phyloP scores from a whole-genome alignment of 2,329 filamentous ascomycete genomes.

The Sporothrix protearum region DNA sequence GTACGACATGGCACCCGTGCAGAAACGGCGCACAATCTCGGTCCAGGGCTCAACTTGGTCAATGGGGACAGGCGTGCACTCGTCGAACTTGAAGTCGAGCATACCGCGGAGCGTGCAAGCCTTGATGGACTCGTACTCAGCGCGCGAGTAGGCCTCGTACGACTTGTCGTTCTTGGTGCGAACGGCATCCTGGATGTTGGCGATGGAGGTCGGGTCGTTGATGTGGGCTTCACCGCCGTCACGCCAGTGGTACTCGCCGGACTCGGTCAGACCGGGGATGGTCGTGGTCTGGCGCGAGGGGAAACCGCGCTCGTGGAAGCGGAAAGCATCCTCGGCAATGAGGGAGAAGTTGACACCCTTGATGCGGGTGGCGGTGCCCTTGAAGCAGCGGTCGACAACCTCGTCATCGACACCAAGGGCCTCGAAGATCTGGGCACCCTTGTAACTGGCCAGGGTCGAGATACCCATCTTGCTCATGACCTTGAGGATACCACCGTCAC shows the following conservation, averaged over 20 bases:
- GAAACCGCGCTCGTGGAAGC: slow-evolving; percentile 91
- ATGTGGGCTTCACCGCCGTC: slow-evolving; percentile 93
- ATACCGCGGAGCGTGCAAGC: slow-evolving; percentile 90
- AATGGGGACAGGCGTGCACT: slow-evolving; percentile 78
- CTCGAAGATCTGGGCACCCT: slow-evolving; percentile 97
- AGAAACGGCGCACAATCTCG: slow-evolving; percentile 93
- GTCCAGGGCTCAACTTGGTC: slow-evolving; percentile 98
- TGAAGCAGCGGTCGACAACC: slow-evolving; percentile 92
- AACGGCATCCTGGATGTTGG: slow-evolving; percentile 94
- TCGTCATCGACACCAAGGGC: slow-evolving; percentile 88
- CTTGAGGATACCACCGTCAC: slow-evolving; percentile 92
- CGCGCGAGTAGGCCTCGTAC: slow-evolving; percentile 90
- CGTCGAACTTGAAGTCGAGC: slow-evolving; percentile 94
- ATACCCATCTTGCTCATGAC: slow-evolving; percentile 99
- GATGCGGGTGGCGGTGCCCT: slow-evolving; percentile 89
- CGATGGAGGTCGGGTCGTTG: slow-evolving; percentile 91
- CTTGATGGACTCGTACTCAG: slow-evolving; percentile 95
- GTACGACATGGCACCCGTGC: slow-evolving; percentile 97
- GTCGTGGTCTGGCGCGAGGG: slow-evolving; percentile 73
- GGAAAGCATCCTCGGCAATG: slow-evolving; percentile 90
- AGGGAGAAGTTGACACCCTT: slow-evolving; percentile 90
- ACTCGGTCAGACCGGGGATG: slow-evolving; percentile 79
- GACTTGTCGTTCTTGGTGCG: slow-evolving; percentile 98
- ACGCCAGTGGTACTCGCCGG: slow-evolving; percentile 97
- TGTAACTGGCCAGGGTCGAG: slow-evolving; percentile 92